These are phyloP conservation scores for Pelomyxa schiedti DNA, from an alignment of 78 protist genomes.

Conservation along the genomic window DNA sequence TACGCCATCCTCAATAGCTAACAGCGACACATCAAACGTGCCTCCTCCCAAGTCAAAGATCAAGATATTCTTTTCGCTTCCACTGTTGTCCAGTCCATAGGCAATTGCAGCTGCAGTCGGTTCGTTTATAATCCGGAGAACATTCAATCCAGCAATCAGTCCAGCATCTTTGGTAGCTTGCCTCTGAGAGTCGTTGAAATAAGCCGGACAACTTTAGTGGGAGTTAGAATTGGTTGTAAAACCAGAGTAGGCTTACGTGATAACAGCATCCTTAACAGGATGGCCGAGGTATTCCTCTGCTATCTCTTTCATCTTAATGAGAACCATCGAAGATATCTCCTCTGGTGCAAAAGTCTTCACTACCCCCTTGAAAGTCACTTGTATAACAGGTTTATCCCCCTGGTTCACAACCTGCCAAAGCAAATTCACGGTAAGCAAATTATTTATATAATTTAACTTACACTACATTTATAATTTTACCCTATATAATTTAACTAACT, in stretches of 20 bases:
- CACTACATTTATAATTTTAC: too few relatives aligned
- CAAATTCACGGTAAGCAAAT: too few relatives aligned
- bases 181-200: conserved; percentile 95
- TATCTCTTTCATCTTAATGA: conserved; percentile 84
- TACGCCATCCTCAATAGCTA: conserved; percentile 66
- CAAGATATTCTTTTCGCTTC: conserved; percentile 56
- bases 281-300: conserved; percentile 94
- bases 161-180: conserved; percentile 99
- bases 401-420: too few relatives aligned
- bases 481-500: too few relatives aligned
- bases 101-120: background rate
- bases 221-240: conserved; percentile 90
- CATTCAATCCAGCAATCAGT: conserved; percentile 30
- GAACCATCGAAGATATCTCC: conserved; percentile 97
- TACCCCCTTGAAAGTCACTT: too few relatives aligned
- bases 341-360: conserved; percentile 81
- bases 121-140: background rate
- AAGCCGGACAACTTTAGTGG: conserved; percentile 93
- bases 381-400: too few relatives aligned
- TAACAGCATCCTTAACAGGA: conserved; percentile 76
- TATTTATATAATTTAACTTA: too few relatives aligned
- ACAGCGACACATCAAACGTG: conserved; percentile 75
- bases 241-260: conserved; percentile 87
- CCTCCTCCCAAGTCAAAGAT: too few relatives aligned
- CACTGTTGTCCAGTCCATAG: conserved; percentile 73